phyloP scores from a whole-genome alignment of 495 filamentous ascomycete genomes.

The Xylaria palmicola region DNA sequence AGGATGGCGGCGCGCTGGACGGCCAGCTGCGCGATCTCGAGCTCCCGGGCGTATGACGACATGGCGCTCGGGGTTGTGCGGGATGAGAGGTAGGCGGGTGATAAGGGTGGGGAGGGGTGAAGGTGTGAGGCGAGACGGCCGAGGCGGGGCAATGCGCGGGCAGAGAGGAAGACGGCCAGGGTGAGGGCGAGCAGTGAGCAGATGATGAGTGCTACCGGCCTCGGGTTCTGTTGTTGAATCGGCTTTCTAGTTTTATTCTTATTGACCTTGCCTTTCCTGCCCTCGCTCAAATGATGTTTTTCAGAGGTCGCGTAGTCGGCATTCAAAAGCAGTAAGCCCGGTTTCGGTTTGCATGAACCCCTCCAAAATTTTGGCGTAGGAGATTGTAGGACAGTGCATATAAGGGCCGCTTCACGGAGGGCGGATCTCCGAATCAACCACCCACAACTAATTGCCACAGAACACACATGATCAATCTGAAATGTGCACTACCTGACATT shows the following conservation, averaged over 20 bases:
- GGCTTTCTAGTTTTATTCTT: not conserved
- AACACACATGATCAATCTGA: too few species aligned
- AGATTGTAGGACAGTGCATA: too few species aligned
- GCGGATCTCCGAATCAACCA: too few species aligned
- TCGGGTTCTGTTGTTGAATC: not conserved
- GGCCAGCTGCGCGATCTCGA: conserved; percentile 82
- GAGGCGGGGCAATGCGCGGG: conserved; percentile 32
- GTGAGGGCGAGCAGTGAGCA: conserved; percentile 20
- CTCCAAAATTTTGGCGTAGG: not conserved
- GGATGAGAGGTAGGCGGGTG: conserved; percentile 12
- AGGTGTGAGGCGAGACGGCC: conserved; percentile 28
- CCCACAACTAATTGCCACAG: too few species aligned
- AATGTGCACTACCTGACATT: too few species aligned
- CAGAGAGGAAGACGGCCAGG: conserved; percentile 30
- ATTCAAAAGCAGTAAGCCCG: conserved; percentile 9
- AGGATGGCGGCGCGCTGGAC: conserved; percentile 86
- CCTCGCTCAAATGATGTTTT: not conserved
- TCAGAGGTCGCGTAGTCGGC: not conserved
- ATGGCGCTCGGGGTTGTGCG: conserved; percentile 25
- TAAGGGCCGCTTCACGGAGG: too few species aligned
- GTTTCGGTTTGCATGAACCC: conserved; percentile 3
- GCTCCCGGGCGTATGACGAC: conserved; percentile 71
- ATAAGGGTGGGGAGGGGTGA: conserved; percentile 19
- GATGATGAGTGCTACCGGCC: not conserved
- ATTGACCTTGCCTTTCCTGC: not conserved